These are phyloP conservation scores for Sporothrix mexicana DNA, from an alignment of 2,329 filamentous ascomycete species.

Conservation along the genomic window DNA sequence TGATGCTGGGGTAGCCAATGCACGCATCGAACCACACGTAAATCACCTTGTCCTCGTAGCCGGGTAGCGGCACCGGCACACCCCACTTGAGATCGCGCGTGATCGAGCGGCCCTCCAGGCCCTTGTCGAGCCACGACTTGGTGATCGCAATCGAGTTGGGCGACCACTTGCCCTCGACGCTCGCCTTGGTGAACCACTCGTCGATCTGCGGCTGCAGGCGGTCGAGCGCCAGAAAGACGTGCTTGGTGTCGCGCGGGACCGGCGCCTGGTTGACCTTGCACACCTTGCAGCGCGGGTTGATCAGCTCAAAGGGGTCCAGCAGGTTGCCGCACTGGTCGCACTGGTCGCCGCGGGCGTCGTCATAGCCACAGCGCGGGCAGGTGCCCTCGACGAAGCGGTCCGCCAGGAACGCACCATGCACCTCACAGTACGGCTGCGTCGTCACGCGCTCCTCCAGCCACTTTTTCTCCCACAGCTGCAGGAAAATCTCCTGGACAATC, in stretches of 20 bases:
- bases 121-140: conserved; percentile 80
- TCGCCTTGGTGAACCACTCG: conserved; percentile 76
- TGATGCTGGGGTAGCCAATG: conserved; percentile 97
- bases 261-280: conserved; percentile 90
- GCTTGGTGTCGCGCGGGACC: conserved; percentile 81
- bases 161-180: conserved; percentile 76
- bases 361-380: conserved; percentile 74
- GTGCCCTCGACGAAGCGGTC: conserved; percentile 83
- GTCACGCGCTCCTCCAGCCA: conserved; percentile 87
- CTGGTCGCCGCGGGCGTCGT: conserved; percentile 74
- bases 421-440: conserved; percentile 81
- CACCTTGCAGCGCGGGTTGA: conserved; percentile 92
- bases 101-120: conserved; percentile 84
- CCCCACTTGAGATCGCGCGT: conserved; percentile 95
- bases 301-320: conserved; percentile 73
- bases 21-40: conserved; percentile 79
- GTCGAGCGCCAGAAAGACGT: conserved; percentile 87
- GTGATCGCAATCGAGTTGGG: conserved; percentile 78
- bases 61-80: conserved; percentile 60
- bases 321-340: conserved; percentile 69
- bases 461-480: conserved; percentile 84
- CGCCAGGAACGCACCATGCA: conserved; percentile 75
- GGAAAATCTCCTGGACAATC: conserved; percentile 91
- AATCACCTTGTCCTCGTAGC: conserved; percentile 71
- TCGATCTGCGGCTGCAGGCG: conserved; percentile 78